These are phyloP conservation scores for Gossypium turneri DNA, from an alignment of 345 rosid genomes.

Conservation along the genomic window DNA sequence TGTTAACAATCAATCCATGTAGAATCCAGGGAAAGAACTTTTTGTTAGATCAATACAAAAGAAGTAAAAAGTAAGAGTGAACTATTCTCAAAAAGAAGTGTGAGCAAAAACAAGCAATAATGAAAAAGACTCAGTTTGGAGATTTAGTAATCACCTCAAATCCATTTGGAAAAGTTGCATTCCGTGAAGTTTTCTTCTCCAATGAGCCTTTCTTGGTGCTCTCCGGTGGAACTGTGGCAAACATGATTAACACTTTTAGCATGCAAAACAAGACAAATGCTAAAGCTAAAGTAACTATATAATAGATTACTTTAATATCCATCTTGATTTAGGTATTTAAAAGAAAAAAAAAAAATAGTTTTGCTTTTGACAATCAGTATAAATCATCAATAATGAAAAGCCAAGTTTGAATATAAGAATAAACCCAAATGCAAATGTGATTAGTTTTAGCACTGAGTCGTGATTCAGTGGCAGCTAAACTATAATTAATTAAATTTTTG, in stretches of 20 bases:
- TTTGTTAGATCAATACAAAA: background rate
- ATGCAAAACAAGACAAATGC: background rate
- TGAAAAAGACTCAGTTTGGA: background rate
- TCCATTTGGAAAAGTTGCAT: slow-evolving; percentile 66
- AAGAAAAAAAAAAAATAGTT: background rate
- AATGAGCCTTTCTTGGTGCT: slow-evolving; percentile 27
- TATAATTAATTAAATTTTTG: background rate
- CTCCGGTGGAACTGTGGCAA: slow-evolving; percentile 32
- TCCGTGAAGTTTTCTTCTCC: slow-evolving; percentile 35
- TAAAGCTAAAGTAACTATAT: background rate
- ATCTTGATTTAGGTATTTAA: background rate
- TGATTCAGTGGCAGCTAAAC: slow-evolving; percentile 3
- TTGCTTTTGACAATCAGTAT: background rate
- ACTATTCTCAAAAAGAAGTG: background rate
- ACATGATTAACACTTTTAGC: slow-evolving; percentile 10
- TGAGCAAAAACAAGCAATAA: background rate
- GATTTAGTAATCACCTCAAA: slow-evolving; percentile 49
- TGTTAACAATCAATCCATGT: slow-evolving; percentile 16
- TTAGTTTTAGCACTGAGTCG: background rate
- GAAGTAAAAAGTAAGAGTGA: background rate
- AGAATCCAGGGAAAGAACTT: slow-evolving; percentile 1
- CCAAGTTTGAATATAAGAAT: background rate
- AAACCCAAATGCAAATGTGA: background rate
- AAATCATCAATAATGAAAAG: background rate
- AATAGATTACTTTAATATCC: background rate